A percentile compares a stretch with the other conserved stretches of the same genome.
phyloP scores from a whole-genome alignment of 352 stramenopile species.

The Phytophthora syringae region DNA sequence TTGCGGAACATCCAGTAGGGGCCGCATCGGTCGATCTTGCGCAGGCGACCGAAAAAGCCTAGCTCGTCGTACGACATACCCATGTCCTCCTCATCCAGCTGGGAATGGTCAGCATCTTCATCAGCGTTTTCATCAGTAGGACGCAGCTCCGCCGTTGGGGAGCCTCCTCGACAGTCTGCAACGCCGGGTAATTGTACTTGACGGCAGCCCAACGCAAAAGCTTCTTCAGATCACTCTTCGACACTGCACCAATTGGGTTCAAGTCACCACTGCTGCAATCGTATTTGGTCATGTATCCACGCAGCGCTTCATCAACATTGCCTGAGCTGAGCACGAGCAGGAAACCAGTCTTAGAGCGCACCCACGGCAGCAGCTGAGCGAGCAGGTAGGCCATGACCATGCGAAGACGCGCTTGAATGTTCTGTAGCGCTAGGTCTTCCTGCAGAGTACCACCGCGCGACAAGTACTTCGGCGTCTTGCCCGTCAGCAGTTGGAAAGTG shows the following conservation, averaged over 20 bases:
- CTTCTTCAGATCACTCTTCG: slow-evolving; percentile 96
- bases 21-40: slow-evolving; percentile 97
- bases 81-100: slow-evolving; percentile 99
- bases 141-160: slow-evolving; percentile 96
- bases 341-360: slow-evolving; percentile 94
- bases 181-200: slow-evolving; percentile 91
- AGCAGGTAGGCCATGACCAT: slow-evolving; percentile 99
- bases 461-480: slow-evolving; percentile 92
- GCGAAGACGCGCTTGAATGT: slow-evolving; percentile 97
- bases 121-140: slow-evolving; percentile 82
- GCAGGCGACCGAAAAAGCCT: slow-evolving; percentile 94
- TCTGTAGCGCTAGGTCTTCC: slow-evolving; percentile 98
- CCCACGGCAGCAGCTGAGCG: slow-evolving; percentile 98
- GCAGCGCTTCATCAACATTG: slow-evolving; percentile 98
- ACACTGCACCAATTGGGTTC: slow-evolving; percentile 98
- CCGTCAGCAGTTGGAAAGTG: slow-evolving; percentile 80
- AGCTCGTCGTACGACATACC: slow-evolving; percentile 99
- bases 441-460: slow-evolving; percentile 89
- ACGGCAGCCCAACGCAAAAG: slow-evolving; percentile 94
- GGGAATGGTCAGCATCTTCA: slow-evolving; percentile 87
- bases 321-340: slow-evolving; percentile 98
- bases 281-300: slow-evolving; percentile 99
- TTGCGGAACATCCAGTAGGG: slow-evolving; percentile 95
- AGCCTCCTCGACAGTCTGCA: slow-evolving; percentile 94
- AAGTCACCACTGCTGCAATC: slow-evolving; percentile 98